Percentiles rank a stretch among this genome's conserved stretches.
These are phyloP conservation scores for Zopfia rhizophila DNA, from an alignment of 2,329 filamentous ascomycete species.

Conservation along the genomic window DNA sequence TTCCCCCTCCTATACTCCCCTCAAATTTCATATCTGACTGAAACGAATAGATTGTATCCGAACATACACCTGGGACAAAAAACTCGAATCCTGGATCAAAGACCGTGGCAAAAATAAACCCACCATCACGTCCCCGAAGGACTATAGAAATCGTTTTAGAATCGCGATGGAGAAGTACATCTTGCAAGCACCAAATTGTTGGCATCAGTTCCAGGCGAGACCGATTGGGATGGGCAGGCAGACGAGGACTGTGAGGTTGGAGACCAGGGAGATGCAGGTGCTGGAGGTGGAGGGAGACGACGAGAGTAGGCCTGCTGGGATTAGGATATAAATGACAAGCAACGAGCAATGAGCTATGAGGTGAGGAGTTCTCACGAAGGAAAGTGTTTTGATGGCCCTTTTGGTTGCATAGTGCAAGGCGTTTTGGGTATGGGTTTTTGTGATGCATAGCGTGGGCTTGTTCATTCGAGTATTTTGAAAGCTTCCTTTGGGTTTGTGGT, in stretches of 20 bases:
- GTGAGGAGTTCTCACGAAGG: too few species aligned
- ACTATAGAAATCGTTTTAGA: slow-evolving; percentile 95
- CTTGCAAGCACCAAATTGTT: slow-evolving; percentile 78
- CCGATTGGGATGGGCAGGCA: slow-evolving; percentile 31
- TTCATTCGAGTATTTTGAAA: too few species aligned
- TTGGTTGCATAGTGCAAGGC: too few species aligned
- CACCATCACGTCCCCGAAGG: slow-evolving; percentile 95
- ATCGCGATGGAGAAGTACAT: slow-evolving; percentile 96
- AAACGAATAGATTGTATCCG: slow-evolving; percentile 84
- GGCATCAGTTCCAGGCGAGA: slow-evolving; percentile 70
- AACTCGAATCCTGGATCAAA: slow-evolving; percentile 99
- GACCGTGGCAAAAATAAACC: slow-evolving; percentile 89
- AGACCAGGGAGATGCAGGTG: slow-evolving; percentile 16
- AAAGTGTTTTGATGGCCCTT: too few species aligned
- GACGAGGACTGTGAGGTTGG: slow-evolving; percentile 18
- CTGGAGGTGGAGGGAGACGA: slow-evolving; percentile 26
- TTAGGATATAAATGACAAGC: slow-evolving; percentile 23
- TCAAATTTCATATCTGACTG: slow-evolving; percentile 3
- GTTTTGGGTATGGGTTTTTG: too few species aligned
- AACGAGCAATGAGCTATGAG: too few species aligned
- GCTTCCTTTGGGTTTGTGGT: too few species aligned
- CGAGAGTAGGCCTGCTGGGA: slow-evolving; percentile 22
- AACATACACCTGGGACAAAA: slow-evolving; percentile 99
- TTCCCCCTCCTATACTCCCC: slow-evolving; percentile 1
- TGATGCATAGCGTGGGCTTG: too few species aligned